These are phyloP conservation scores for Huntiella bhutanensis DNA, from an alignment of 2,329 filamentous ascomycete species.

Conservation along the genomic window DNA sequence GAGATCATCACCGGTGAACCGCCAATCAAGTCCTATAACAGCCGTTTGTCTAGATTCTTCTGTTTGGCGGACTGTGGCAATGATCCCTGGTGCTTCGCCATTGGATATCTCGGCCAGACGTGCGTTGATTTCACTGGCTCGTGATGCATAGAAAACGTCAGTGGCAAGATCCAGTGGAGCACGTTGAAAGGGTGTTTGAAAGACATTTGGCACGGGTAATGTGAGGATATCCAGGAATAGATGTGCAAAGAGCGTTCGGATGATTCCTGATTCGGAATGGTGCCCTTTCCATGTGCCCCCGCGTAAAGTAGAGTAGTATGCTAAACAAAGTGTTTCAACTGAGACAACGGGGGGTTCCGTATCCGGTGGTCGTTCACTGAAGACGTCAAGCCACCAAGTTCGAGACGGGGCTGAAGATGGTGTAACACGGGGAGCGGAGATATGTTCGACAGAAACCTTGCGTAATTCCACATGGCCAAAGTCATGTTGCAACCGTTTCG, in stretches of 20 bases:
- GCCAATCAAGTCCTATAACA: constrained; percentile 84
- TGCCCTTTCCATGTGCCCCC: constrained; percentile 71
- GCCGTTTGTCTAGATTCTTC: constrained; percentile 58
- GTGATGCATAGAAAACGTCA: constrained; percentile 71
- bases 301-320: constrained; percentile 52
- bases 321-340: constrained; percentile 89
- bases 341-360: constrained; percentile 41
- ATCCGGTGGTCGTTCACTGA: constrained; percentile 36
- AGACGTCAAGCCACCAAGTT: constrained; percentile 65
- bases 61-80: constrained; percentile 47
- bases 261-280: constrained; percentile 77
- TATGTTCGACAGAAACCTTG: no score
- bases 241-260: constrained; percentile 79
- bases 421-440: no score
- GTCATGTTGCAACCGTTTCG: constrained; percentile 75
- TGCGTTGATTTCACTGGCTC: constrained; percentile 78
- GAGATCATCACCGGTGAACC: constrained; percentile 61
- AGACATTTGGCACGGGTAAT: constrained; percentile 85
- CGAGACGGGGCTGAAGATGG: constrained; percentile 41
- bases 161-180: constrained; percentile 85
- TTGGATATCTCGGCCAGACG: constrained; percentile 76
- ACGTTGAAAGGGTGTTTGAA: constrained; percentile 88
- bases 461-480: constrained; percentile 70
- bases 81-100: constrained; percentile 48
- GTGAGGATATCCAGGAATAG: constrained; percentile 90